Evolutionary conservation across 768 basidiomycete species (phyloP).

Genomic region (Neoboletus subvelutipes): DNA sequence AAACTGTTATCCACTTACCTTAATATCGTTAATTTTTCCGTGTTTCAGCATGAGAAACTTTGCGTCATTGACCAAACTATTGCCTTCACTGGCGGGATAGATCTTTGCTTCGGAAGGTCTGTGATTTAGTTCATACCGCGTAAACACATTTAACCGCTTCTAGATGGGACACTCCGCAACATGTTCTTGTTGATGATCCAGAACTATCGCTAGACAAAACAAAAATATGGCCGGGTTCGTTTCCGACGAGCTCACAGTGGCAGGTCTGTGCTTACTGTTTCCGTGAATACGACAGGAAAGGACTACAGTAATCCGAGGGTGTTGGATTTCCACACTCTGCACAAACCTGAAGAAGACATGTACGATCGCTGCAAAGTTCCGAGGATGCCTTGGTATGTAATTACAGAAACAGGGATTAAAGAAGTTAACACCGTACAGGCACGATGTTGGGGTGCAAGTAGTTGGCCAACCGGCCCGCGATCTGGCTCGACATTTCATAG

Average conservation of each 20-base stretch:
- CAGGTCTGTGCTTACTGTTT: not conserved
- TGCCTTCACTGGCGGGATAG: constrained; percentile 97
- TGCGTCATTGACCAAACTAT: constrained; percentile 97
- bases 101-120: constrained; percentile 87
- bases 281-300: constrained; percentile 57
- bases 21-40: not conserved
- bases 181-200: constrained; percentile 83
- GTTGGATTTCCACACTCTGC: constrained; percentile 78
- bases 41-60: constrained; percentile 86
- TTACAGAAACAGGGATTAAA: not conserved
- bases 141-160: constrained; percentile 1
- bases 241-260: not conserved
- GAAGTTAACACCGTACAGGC: constrained; percentile 50
- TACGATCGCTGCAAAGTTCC: constrained; percentile 88
- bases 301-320: constrained; percentile 93
- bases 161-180: constrained; percentile 97
- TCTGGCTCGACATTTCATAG: constrained; percentile 90
- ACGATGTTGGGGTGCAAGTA: constrained; percentile 94
- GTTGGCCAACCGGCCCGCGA: constrained; percentile 96
- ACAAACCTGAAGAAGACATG: constrained; percentile 93
- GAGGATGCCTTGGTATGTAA: constrained; percentile 89
- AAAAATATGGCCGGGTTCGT: constrained; percentile 84
- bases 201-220: constrained; percentile 55
- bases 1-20: not conserved
- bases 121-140: not conserved